Evolutionary conservation across 768 basidiomycete species (phyloP).

Genomic region (Psilocybe sp.): DNA sequence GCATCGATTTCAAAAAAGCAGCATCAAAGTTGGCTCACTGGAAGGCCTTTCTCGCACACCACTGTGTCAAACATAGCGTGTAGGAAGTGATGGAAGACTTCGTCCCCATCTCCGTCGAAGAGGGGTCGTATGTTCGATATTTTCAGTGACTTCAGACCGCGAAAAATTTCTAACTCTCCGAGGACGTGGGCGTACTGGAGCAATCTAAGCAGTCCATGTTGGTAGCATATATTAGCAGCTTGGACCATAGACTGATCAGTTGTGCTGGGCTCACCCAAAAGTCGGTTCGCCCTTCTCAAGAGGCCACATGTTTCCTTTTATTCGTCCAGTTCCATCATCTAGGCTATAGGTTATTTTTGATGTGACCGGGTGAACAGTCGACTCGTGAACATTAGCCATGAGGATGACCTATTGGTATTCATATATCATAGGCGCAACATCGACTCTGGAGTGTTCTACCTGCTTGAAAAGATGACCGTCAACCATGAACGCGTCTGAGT

Average conservation of each 20-base stretch:
- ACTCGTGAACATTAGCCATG: conserved; percentile 16
- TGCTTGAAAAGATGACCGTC: conserved; percentile 9
- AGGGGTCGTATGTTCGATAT: conserved; percentile 58
- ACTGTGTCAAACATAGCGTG: conserved; percentile 71
- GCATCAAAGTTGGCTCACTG: conserved; percentile 36
- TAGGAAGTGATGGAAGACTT: conserved; percentile 77
- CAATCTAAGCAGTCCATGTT: conserved; percentile 2
- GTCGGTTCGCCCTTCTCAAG: background rate
- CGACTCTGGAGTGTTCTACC: conserved; percentile 7
- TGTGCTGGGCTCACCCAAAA: conserved; percentile 5
- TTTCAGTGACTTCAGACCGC: conserved; percentile 17
- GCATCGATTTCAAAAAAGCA: background rate
- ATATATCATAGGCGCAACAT: background rate
- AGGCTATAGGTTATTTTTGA: conserved; percentile 14
- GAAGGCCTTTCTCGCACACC: conserved; percentile 54
- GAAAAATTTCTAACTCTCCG: conserved; percentile 20
- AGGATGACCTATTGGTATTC: conserved; percentile 15
- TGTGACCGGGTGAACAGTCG: background rate
- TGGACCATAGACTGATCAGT: background rate
- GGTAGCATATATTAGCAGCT: background rate
- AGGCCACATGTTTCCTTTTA: conserved; percentile 14
- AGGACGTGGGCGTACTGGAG: conserved; percentile 18
- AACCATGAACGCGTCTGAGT: conserved; percentile 3
- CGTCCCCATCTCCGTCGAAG: conserved; percentile 68
- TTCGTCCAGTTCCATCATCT: conserved; percentile 30